Evolutionary conservation across 75 land plant species (phyloP), one percentile per base, ranked within the genome.

Genomic region (Pseudotsuga menziesii): DNA sequence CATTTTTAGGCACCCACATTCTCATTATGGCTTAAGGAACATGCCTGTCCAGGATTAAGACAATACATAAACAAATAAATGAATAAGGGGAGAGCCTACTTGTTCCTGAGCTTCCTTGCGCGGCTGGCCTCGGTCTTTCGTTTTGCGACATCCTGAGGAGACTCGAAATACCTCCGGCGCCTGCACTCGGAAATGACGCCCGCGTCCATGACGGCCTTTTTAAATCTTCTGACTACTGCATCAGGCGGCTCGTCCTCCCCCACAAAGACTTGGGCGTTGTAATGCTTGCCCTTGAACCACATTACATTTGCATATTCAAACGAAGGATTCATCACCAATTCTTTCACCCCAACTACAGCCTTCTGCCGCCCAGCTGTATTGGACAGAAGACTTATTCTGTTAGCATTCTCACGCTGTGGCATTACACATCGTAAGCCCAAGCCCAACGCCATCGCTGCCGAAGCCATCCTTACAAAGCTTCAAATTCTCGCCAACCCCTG

Each of bases 181-280:
- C 77, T 75, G 75, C 89, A 89, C 82, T 89, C 91, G 55, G 75
- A 70, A 57, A 89, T 84, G 56, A 89, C 76, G 5, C 91, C 91
- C 4, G 86, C 89, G 77, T 71, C 78, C 89, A 78, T 78, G n/a
- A 89, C 91, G 23, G 82, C 86, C 76, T 61, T 79, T 60, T 80
- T 63, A 74, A 87, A 89, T 60, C 91, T 60, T 70, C 80, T 67
- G 59, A 89, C 82, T 29, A 86, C 74, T 23, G 78, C 82, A 58
- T 89, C 91, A 29, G 83, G 83, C 22, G 86, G 79, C 78, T 89
- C 91, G 54, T 81, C 73, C 75, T 89, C 91, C 29, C 80, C 85
- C 32, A 89, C 91, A 52, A 89, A 78, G 6, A 87, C 70, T 74
- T 84, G 84, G 19, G 76, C 81, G 56, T 88, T 88, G 85, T 80